These are phyloP conservation scores for Kodamaea jinghongensis DNA, from an alignment of 805 yeast species.

Conservation along the genomic window DNA sequence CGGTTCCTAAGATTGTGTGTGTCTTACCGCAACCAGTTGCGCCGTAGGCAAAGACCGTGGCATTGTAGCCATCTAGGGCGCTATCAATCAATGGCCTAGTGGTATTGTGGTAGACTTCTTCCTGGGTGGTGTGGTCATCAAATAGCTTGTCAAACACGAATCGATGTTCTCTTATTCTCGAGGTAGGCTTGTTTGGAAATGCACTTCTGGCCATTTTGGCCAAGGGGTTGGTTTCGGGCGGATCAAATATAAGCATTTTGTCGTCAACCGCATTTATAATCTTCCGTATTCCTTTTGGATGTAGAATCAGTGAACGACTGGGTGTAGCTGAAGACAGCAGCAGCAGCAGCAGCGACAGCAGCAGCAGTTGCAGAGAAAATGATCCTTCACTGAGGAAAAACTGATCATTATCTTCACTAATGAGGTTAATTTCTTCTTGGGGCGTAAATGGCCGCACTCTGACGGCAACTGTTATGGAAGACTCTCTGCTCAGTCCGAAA, in stretches of 20 bases:
- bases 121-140: conserved; percentile 62
- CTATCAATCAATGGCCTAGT: conserved; percentile 71
- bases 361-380: conserved; percentile 18
- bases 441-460: conserved; percentile 81
- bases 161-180: conserved; percentile 66
- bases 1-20: conserved; percentile 79
- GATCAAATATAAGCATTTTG: conserved; percentile 83
- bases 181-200: conserved; percentile 37
- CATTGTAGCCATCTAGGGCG: conserved; percentile 80
- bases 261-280: conserved; percentile 81
- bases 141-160: conserved; percentile 82
- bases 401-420: conserved; percentile 36
- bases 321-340: conserved; percentile 11
- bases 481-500: conserved; percentile 26
- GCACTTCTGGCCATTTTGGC: conserved; percentile 45
- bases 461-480: conserved; percentile 74
- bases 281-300: conserved; percentile 59
- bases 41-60: conserved; percentile 94
- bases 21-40: conserved; percentile 99
- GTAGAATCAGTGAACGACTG: conserved; percentile 10
- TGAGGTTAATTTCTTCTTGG: conserved; percentile 49
- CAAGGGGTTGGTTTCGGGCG: conserved; percentile 67
- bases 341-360: not conserved
- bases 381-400: conserved; percentile 57
- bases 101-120: conserved; percentile 63